Base-by-base conservation (phyloP, 352 stramenopile species). In the Globisporangium nagaii region DNA sequence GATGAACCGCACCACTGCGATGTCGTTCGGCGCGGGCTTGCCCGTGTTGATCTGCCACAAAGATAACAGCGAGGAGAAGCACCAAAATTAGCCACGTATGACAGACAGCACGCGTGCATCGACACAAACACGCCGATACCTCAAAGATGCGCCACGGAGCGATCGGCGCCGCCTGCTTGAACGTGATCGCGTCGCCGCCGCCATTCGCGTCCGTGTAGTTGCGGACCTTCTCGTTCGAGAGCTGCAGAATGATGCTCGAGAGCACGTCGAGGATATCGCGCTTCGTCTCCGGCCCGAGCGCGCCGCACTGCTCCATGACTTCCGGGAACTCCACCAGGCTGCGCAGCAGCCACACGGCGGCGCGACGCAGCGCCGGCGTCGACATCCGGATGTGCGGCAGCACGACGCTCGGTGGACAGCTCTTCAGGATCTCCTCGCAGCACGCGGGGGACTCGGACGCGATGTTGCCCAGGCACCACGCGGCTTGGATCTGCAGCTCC, bases 401-500 rank as follows among this genome's bases (percentile, higher is more conserved):
- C 34, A 95, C 80, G 5, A 73, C 44, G 6, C 51, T 81, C 30
- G 84, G 82, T 20, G 84, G 84, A 55, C 82, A 95, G 4, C 73
- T 49, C 53, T 76, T 70, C 31, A 90, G 59, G 50, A 95, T 86
- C 44, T 81, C 82, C 34, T 88, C 75, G 43, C 84, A 95, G 58
- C 73, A 88, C 30, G 68, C 66, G 12, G 82, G 53, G 27, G 79
- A 90, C 50, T 90, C 82, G 34, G 78, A 89, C 40, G 84, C 82
- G 28, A 95, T 86, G 56, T 95, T 95, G 20, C 84, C 84, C 5
- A 95, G 71, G 63, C 82, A 92, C 84, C 84, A 95, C 20, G 84
- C 82, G 2, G 82, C 82, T 50, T 95, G 84, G 65, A 95, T 90
- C 62, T 95, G 84, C 48, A 95, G 66, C 62, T 95, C 84, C 27